Conservation (phyloP, 371 early-diverging fungal genomes). For the Enteropsectra breve region DNA sequence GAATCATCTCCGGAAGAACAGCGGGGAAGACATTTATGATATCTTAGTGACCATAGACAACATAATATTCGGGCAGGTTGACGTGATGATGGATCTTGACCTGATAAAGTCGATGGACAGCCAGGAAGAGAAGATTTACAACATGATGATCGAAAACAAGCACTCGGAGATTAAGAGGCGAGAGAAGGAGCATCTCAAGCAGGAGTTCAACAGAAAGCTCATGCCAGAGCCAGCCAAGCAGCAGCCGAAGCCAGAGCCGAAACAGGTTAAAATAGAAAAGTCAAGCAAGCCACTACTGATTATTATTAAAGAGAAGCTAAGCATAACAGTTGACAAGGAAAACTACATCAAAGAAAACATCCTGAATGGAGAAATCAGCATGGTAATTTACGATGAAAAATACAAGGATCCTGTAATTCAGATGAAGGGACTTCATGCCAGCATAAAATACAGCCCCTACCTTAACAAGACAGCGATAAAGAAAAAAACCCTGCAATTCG, state of each 20-base stretch:
- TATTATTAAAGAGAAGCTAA: constrained; percentile 51
- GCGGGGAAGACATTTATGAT: constrained; percentile 26
- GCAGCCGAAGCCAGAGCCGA: background rate
- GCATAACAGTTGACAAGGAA: constrained; percentile 49
- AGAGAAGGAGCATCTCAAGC: constrained; percentile 33
- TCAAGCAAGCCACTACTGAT: constrained; percentile 34
- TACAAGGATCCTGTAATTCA: constrained; percentile 40
- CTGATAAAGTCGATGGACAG: constrained; percentile 48
- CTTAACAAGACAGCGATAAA: constrained; percentile 36
- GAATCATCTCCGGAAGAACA: constrained; percentile 18
- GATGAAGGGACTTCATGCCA: constrained; percentile 6
- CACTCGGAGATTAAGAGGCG: constrained; percentile 33
- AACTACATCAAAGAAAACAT: constrained; percentile 35
- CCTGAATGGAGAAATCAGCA: constrained; percentile 46
- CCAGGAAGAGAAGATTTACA: constrained; percentile 54
- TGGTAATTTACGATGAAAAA: constrained; percentile 46
- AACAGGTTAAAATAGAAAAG: constrained; percentile 14
- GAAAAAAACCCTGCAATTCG: constrained; percentile 30
- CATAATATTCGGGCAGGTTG: constrained; percentile 16
- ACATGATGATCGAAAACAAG: constrained; percentile 53
- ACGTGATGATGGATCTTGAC: constrained; percentile 17
- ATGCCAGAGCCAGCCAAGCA: constrained; percentile 1
- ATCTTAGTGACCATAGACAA: constrained; percentile 37
- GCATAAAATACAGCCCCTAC: constrained; percentile 51
- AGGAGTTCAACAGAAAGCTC: constrained; percentile 18